Evolutionary conservation across 352 stramenopile species (phyloP), one percentile per base, ranked within the genome.

Genomic region (Globisporangium carolinianum): DNA sequence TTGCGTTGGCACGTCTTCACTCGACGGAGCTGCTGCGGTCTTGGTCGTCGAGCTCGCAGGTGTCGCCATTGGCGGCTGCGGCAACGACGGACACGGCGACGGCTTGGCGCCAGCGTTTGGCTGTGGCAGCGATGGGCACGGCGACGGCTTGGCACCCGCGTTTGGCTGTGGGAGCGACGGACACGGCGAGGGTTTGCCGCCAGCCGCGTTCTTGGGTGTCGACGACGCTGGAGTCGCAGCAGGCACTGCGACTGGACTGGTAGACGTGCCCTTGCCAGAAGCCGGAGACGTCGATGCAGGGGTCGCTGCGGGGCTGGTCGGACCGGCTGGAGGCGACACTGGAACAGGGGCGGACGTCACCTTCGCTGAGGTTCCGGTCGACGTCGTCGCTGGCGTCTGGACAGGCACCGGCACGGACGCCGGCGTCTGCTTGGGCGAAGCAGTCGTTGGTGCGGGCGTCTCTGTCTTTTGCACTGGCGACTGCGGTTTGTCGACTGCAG

Each of bases 41-140:
- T 63, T 69, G 24, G 66, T 67, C 49, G 35, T 45, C 37, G 42
- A 46, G 18, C 15, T 51, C 47, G 63, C 60, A 51, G 63, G 45
- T 24, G 64, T 51, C 35, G n/a, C 36, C 12, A 54, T 52, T 18
- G 59, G 63, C 43, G 65, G 68, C 36, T 62, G 61, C 32, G 68
- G 68, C 2, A 74, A 54, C 51, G 67, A 72, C 6, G 67, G 67
- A 47, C 67, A 74, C n/a, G 67, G 67, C 5, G 53, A 57, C 15
- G 77, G 45, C 24, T 58, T 65, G 15, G 62, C 57, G 37, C 43
- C 47, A 39, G 64, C 32, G 8, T 46, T 56, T 38, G 58, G 65
- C 10, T 54, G 57, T 24, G 65, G 65, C 2, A 71, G 56, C 39
- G 65, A 68, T 12, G 65, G 65, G 50, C 65, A 71, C 39, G 65